Percentiles rank a stretch among this genome's conserved stretches.
Conservation (phyloP, 2,329 filamentous ascomycete species). For the Claviceps citrina region DNA sequence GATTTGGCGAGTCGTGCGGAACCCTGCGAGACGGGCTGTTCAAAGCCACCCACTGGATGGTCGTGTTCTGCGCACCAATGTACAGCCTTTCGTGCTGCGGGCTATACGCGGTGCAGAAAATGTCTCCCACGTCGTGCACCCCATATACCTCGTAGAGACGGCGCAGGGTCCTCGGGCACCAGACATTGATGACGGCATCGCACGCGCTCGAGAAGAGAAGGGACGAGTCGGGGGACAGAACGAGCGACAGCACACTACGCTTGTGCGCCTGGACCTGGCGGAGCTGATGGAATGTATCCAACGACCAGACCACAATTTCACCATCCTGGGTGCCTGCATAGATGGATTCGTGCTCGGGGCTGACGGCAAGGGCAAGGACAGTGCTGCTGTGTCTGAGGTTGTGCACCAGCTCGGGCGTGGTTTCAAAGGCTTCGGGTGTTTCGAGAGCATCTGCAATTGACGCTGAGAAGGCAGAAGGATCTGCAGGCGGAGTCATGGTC, state of each 20-base stretch:
- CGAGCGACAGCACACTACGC: conserved; percentile 76
- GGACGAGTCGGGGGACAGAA: conserved; percentile 56
- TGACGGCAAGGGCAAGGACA: conserved; percentile 69
- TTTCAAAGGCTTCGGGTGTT: conserved; percentile 8
- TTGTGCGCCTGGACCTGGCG: conserved; percentile 74
- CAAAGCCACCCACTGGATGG: conserved; percentile 81
- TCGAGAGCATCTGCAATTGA: conserved; percentile 7
- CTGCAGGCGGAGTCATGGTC: background rate
- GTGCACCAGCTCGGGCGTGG: conserved; percentile 51
- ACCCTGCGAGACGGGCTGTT: conserved; percentile 46
- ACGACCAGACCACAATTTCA: conserved; percentile 81
- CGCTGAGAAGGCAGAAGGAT: conserved; percentile 2
- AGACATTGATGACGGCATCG: conserved; percentile 88
- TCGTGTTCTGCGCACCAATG: conserved; percentile 84
- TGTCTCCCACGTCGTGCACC: conserved; percentile 83
- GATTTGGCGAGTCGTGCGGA: conserved; percentile 46
- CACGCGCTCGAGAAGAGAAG: conserved; percentile 85
- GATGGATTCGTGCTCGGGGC: conserved; percentile 60
- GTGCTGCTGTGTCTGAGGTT: conserved; percentile 63
- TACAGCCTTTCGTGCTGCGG: conserved; percentile 66
- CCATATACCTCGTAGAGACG: conserved; percentile 84
- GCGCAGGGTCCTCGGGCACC: conserved; percentile 62
- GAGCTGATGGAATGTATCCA: conserved; percentile 72
- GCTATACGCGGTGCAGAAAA: conserved; percentile 91
- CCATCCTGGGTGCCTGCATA: conserved; percentile 89